Evolutionary conservation across 2,329 filamentous ascomycete species (phyloP), one percentile per base, ranked within the genome.

Genomic region (Fusarium compactum): DNA sequence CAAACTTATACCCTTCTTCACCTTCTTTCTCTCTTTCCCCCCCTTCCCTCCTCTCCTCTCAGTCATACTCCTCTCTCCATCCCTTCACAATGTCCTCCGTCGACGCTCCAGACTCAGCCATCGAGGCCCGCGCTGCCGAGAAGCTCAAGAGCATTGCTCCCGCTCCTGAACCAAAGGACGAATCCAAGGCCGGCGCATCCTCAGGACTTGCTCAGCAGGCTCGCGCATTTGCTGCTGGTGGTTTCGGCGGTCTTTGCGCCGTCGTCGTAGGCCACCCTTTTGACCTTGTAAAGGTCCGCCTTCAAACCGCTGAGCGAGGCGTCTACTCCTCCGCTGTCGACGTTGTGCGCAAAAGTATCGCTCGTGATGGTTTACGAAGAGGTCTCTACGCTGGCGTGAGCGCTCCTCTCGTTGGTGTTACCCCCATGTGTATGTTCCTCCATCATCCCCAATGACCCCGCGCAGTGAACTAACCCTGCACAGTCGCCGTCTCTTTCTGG

Each of bases 341-440:
- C 82, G 95, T 98, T 3, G 94, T 98, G 69, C 86, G 88, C 80
- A 97, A 92, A 85, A 95, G 93, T 38, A 83, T 99, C 65, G 95
- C 95, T 29, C 88, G 92, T 67, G 95, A 98, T 81, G 96, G 96
- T 3, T 80, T 97, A 72, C 76, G 82, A 65, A 83, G 92, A 80
- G 96, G 96, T 11, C 81, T 99, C 67, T 99, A 99, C 81, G 96
- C 96, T n/a, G 96, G 96, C 80, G 95, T 99, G 47, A 96, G 92
- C 74, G 96, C 96, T 76, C 96, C 96, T 46, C 84, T 99, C 68
- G 92, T 98, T 12, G 96, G 96, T 57, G 96, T 99, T 18, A 99
- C 96, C 67, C 96, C 96, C 58, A 99, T 99, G 96, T 99, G 95
- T 98, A 88, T 83, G 95, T 89, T 41, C 40, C 18, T 15, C 30